Base-by-base conservation (phyloP, 495 filamentous ascomycete genomes). In the Xylaria bambusicola region DNA sequence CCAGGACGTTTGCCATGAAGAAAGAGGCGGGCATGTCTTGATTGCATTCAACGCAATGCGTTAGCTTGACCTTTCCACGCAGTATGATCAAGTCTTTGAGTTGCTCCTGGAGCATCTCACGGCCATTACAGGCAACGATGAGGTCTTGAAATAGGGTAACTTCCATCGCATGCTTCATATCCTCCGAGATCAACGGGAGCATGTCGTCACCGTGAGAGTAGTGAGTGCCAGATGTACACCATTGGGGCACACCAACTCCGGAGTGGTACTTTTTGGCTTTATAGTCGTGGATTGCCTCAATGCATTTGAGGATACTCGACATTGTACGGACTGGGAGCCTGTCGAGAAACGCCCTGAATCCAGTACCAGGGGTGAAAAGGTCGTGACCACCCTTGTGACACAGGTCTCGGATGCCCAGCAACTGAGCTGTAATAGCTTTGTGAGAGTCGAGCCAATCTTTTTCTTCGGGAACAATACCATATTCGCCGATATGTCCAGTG, bases 281-380 rank as follows among this genome's bases (percentile, higher is more conserved):
- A 35, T 45, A 62, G 20, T 62, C 21, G 4, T 56, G 20, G 10
- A 68, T 26, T 10, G 56, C 56, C n/a, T 58, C 62, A 0, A 63
- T 35, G 0, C 45, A 49, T 33, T 57, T 48, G 2, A 68, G 47
- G 13, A 70, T 68, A 2, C 48, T 52, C 1, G 33, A 6, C 3
- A 66, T 3, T 2, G 5, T 56, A 46, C 50, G 50, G 35, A 67
- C 60, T 1, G 67, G 67, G 12, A 68, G 27, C 0, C 67, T 38
- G 10, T 70, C 65, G 0, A 68, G 57, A 27, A 63, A 70, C 23
- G 64, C 23, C 1, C 67, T 41, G 56, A 70, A 67, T 0, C 62
- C 67, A 0, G 62, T 62, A 0, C 67, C 65, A 0, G 65, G 58
- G 0, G 60, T 66, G 8, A 70, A 66, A 38, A 63, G 66, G 23